Conservation (phyloP, 345 rosid genomes). For the Anacardium occidentale region DNA sequence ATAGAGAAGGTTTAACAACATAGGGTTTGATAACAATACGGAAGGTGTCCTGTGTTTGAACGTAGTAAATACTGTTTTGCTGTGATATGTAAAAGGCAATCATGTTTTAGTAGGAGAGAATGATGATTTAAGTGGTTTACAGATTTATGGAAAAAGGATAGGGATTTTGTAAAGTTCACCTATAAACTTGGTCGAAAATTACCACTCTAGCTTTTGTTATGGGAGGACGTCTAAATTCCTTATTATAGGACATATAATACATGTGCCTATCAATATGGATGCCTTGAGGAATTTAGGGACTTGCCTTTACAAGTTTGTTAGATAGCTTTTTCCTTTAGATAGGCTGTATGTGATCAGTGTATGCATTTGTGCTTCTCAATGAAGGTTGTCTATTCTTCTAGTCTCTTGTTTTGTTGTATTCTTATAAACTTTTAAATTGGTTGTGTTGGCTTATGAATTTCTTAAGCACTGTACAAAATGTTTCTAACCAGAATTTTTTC, state of each 20-base stretch:
- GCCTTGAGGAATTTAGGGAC: neutral
- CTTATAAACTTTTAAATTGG: neutral
- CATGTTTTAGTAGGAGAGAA: neutral
- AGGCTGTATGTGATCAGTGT: too few relatives aligned
- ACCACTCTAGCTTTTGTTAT: neutral
- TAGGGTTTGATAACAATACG: neutral
- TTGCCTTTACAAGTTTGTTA: neutral
- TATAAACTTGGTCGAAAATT: neutral
- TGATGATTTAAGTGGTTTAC: neutral
- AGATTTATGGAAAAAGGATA: neutral
- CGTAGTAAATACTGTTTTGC: neutral
- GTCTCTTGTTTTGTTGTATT: neutral
- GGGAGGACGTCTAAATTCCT: neutral
- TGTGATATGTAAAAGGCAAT: neutral
- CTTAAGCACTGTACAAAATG: neutral
- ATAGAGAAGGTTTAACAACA: neutral
- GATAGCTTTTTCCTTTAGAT: neutral
- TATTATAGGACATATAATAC: too few relatives aligned
- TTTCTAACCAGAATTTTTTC: neutral
- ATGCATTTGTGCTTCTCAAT: neutral
- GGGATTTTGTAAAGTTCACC: neutral
- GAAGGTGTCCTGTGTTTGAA: neutral
- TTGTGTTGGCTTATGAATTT: neutral
- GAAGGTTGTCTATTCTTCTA: neutral
- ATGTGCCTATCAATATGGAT: neutral